A percentile compares a stretch with the other conserved stretches of the same genome.
Evolutionary conservation across 495 filamentous ascomycete genomes (phyloP).

Genomic region (Stereocaulon alpinum): DNA sequence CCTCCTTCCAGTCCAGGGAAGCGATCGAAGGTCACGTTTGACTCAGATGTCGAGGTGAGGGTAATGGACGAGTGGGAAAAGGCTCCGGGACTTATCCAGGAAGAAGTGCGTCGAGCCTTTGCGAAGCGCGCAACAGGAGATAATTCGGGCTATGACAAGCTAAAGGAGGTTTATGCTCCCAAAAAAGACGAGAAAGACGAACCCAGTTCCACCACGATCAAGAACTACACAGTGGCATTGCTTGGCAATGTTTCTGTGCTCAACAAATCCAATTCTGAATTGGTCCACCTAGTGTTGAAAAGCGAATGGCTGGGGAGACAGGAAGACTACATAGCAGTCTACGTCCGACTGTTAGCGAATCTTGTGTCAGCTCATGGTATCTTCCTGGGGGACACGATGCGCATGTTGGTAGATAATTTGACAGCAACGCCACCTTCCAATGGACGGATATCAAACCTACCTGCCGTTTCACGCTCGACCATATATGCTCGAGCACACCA

Average conservation of each 20-base stretch:
- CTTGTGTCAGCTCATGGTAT: constrained; percentile 68
- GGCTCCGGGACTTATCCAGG: constrained; percentile 48
- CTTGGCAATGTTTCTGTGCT: constrained; percentile 62
- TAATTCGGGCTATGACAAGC: constrained; percentile 56
- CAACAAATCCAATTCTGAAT: constrained; percentile 57
- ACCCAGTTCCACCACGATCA: constrained; percentile 47
- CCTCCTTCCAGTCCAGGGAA: constrained; percentile 39
- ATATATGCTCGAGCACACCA: constrained; percentile 63
- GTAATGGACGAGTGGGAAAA: constrained; percentile 49
- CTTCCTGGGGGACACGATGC: constrained; percentile 52
- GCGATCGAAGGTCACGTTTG: constrained; percentile 64
- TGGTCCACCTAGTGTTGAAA: constrained; percentile 62
- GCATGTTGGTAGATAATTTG: constrained; percentile 73
- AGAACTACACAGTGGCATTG: constrained; percentile 66
- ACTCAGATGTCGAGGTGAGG: constrained; percentile 55
- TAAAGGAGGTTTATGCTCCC: constrained; percentile 58
- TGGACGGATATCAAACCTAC: constrained; percentile 50
- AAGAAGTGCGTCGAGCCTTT: constrained; percentile 65
- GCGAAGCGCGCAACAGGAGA: constrained; percentile 57
- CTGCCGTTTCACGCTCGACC: constrained; percentile 44
- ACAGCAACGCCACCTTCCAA: constrained; percentile 41
- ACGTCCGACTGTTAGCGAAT: constrained; percentile 68
- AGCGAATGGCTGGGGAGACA: constrained; percentile 80
- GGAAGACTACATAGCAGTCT: constrained; percentile 67
- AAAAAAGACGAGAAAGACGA: constrained; percentile 36